These are phyloP conservation scores for Achlya hypogyna DNA, from an alignment of 352 stramenopile species.

Conservation along the genomic window DNA sequence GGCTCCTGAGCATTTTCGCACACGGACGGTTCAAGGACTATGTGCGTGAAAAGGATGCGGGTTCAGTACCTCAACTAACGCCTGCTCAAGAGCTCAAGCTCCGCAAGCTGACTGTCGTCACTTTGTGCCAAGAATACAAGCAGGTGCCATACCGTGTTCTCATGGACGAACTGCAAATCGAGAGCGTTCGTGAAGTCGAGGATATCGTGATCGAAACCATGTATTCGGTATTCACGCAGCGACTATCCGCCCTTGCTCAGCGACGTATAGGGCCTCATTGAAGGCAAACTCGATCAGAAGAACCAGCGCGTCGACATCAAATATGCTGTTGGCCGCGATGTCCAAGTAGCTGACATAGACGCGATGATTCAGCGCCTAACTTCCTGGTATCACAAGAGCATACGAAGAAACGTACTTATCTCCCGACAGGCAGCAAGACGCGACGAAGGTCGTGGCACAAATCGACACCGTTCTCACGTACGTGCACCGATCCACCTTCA, in stretches of 20 bases:
- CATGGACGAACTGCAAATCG: constrained; percentile 64
- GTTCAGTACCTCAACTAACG: constrained; percentile 51
- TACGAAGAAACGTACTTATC: too few relatives aligned
- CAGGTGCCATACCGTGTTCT: constrained; percentile 77
- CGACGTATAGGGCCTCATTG: constrained; percentile 59
- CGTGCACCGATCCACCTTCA: not conserved
- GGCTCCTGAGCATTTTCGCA: constrained; percentile 84
- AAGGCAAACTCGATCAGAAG: constrained; percentile 88
- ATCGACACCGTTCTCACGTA: constrained; percentile 67
- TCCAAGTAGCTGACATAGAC: constrained; percentile 73
- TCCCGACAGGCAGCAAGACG: constrained; percentile 43
- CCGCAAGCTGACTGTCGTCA: constrained; percentile 82
- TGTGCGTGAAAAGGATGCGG: constrained; percentile 42
- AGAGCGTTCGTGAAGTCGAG: constrained; percentile 81
- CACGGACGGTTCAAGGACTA: constrained; percentile 86
- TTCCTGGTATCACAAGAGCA: constrained; percentile 71
- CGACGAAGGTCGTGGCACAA: constrained; percentile 42
- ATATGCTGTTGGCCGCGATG: constrained; percentile 83
- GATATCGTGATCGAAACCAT: constrained; percentile 91
- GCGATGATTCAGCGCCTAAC: constrained; percentile 83
- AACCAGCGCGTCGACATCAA: constrained; percentile 71
- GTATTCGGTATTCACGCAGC: constrained; percentile 57
- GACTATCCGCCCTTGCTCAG: not conserved
- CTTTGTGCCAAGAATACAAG: constrained; percentile 75
- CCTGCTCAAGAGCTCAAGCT: constrained; percentile 75